Evolutionary conservation across 441 rosid species (phyloP).

Genomic region (Euphorbia schlechtendalii): DNA sequence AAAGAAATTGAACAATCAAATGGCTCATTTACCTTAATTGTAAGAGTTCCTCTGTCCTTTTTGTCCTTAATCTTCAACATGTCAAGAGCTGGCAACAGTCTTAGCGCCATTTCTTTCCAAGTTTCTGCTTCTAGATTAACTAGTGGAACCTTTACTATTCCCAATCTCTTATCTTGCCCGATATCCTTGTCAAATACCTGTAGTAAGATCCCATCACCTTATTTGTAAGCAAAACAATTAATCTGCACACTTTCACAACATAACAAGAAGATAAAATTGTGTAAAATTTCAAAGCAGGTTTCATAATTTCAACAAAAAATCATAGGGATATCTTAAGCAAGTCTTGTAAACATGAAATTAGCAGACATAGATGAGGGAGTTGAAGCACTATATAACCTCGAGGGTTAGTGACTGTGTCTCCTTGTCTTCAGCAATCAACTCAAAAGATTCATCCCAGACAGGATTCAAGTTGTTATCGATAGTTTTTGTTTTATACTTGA

Average conservation of each 20-base stretch:
- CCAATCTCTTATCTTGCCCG: conserved; percentile 85
- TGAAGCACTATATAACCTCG: conserved; percentile 43
- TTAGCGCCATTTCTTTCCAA: conserved; percentile 45
- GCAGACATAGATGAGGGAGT: conserved; percentile 5
- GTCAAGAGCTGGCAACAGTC: conserved; percentile 76
- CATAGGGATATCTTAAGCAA: neutral
- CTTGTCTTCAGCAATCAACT: conserved; percentile 89
- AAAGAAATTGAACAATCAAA: neutral
- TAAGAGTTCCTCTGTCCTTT: conserved; percentile 80
- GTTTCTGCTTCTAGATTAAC: conserved; percentile 50
- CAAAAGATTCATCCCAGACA: conserved; percentile 78
- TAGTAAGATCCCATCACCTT: conserved; percentile 14
- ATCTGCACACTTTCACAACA: neutral
- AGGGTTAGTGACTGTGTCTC: conserved; percentile 74
- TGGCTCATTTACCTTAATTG: conserved; percentile 49
- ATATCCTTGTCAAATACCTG: conserved; percentile 90
- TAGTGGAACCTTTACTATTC: conserved; percentile 66
- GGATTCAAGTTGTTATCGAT: conserved; percentile 89
- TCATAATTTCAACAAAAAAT: conserved; percentile 9
- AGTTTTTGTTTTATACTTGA: conserved; percentile 72
- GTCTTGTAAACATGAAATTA: neutral
- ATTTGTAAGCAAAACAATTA: neutral
- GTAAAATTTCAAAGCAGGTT: neutral
- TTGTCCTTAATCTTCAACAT: conserved; percentile 83
- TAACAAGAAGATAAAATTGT: neutral